Conservation (phyloP, 148 eudicot species). For the Rhododendron molle region DNA sequence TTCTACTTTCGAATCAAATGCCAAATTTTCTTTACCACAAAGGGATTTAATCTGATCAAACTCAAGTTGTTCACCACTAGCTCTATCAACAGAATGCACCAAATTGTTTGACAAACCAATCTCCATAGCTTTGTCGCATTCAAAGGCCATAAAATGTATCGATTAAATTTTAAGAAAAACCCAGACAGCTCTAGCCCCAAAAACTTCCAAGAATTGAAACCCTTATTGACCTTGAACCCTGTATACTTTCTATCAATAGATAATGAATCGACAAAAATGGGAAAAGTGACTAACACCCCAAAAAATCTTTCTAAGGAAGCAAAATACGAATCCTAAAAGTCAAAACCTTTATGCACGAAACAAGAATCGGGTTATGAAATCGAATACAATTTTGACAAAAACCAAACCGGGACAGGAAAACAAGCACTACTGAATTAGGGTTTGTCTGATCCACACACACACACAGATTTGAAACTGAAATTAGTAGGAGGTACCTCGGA, state of each 20-base stretch:
- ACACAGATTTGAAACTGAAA: not conserved
- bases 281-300: not conserved
- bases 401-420: not conserved
- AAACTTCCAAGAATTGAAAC: not conserved
- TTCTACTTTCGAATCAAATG: slow-evolving; percentile 20
- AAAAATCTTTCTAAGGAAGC: not conserved
- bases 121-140: slow-evolving; percentile 51
- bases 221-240: not conserved
- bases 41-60: slow-evolving; percentile 15
- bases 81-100: slow-evolving; percentile 29
- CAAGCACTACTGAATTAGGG: not conserved
- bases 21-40: slow-evolving; percentile 11
- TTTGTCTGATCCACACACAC: not conserved
- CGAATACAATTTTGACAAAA: not conserved
- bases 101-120: slow-evolving; percentile 33
- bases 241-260: no score
- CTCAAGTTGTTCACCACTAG: slow-evolving; percentile 27
- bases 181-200: slow-evolving; percentile 1
- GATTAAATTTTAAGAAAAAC: not conserved
- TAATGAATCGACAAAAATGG: not conserved
- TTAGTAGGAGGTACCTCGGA: not conserved
- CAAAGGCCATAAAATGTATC: slow-evolving; percentile 83
- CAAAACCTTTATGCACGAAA: not conserved
- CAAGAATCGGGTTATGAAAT: not conserved
- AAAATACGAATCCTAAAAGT: not conserved